A percentile compares a stretch with the other conserved stretches of the same genome.
Evolutionary conservation across 352 stramenopile species (phyloP).

Genomic region (Phytophthora syringae): DNA sequence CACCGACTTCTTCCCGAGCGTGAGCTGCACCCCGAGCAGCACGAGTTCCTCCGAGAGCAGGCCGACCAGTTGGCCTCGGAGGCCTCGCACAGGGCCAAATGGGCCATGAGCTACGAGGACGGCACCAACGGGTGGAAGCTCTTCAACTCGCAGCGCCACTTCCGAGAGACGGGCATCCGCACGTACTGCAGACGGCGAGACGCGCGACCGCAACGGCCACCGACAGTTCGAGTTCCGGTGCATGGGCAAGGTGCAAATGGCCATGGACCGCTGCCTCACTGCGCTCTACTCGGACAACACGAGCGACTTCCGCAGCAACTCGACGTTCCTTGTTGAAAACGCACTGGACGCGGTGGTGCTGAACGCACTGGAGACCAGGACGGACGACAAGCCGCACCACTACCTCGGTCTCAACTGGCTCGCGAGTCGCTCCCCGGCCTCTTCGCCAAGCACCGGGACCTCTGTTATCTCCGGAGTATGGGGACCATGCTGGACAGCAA

Average conservation of each 20-base stretch:
- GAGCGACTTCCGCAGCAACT: slow-evolving; percentile 61
- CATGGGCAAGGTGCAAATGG: slow-evolving; percentile 61
- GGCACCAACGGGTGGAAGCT: slow-evolving; percentile 69
- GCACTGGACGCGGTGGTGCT: slow-evolving; percentile 70
- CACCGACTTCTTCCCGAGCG: slow-evolving; percentile 50
- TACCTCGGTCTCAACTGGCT: slow-evolving; percentile 81
- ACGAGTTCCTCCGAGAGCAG: slow-evolving; percentile 38
- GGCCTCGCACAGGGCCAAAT: slow-evolving; percentile 49
- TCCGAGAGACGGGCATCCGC: slow-evolving; percentile 67
- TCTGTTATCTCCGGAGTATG: slow-evolving; percentile 65
- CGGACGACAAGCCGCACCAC: slow-evolving; percentile 49
- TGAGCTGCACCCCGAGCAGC: slow-evolving; percentile 52
- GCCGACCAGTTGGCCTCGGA: slow-evolving; percentile 45
- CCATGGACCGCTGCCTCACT: slow-evolving; percentile 52
- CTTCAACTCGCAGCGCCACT: slow-evolving; percentile 70
- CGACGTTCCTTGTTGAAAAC: slow-evolving; percentile 60
- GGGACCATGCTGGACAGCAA: slow-evolving; percentile 53
- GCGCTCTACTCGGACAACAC: slow-evolving; percentile 71
- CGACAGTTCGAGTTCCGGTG: slow-evolving; percentile 68
- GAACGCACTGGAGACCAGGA: slow-evolving; percentile 48
- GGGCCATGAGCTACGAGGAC: slow-evolving; percentile 71
- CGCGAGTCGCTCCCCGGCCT: slow-evolving; percentile 46
- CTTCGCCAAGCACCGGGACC: slow-evolving; percentile 69
- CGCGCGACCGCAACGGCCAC: slow-evolving; percentile 38
- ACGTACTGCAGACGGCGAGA: slow-evolving; percentile 60